A percentile compares a stretch with the other conserved stretches of the same genome.
These are phyloP conservation scores for Cymbopogon citratus DNA, from an alignment of 176 grass and related monocot species.

Conservation along the genomic window DNA sequence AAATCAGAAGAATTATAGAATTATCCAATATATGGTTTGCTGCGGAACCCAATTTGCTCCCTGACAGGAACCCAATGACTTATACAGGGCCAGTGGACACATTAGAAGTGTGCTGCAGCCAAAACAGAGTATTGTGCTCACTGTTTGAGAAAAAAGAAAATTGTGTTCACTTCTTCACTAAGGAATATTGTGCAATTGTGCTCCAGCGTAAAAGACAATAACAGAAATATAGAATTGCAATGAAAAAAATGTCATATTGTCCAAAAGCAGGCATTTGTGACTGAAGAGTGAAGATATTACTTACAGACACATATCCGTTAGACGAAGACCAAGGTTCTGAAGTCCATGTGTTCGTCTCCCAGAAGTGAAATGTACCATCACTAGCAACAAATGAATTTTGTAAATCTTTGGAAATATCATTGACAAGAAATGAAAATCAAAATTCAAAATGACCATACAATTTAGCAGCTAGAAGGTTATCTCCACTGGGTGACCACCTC, in stretches of 20 bases:
- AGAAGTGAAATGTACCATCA: constrained; percentile 93
- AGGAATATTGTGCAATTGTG: neutral
- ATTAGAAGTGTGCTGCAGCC: neutral
- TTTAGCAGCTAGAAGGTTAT: constrained; percentile 86
- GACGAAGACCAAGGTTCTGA: constrained; percentile 98
- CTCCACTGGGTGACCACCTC: constrained; percentile 89
- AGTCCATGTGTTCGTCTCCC: constrained; percentile 94
- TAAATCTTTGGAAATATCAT: constrained; percentile 18
- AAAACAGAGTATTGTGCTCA: neutral
- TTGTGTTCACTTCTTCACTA: neutral
- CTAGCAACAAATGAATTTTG: constrained; percentile 37
- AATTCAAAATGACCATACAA: constrained; percentile 52
- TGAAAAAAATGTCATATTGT: neutral
- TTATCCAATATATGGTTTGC: neutral
- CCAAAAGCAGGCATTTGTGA: neutral
- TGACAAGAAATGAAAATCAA: constrained; percentile 18
- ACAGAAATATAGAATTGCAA: neutral
- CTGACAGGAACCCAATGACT: neutral
- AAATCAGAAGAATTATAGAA: neutral
- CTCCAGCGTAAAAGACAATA: neutral
- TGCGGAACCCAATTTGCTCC: neutral
- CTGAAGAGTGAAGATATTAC: constrained; percentile 19
- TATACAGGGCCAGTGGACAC: neutral
- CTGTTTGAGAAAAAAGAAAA: neutral
- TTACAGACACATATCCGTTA: constrained; percentile 82